Evolutionary conservation across 495 filamentous ascomycete species (phyloP), one percentile per base, ranked within the genome.

Genomic region (Xylaria longipes): DNA sequence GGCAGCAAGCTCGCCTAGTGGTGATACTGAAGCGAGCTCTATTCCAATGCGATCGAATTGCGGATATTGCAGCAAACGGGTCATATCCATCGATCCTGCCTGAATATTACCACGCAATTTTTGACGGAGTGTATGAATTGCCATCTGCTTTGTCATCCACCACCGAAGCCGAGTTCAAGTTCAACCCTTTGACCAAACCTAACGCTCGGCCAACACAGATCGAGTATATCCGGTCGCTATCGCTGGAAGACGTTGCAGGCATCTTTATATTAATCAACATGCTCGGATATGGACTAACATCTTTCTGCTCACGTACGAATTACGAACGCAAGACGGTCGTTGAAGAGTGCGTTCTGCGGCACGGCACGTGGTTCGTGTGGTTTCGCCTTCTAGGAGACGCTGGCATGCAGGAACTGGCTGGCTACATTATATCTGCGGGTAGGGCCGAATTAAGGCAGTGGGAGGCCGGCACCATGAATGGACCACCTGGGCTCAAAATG

Each of bases 351-450:
- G 52, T 76, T 5, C 37, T 78, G 1, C 58, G 72, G 11, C 72
- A 77, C 39, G 75, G 75, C n/a, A 71, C 74, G 3, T 77, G 73
- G 77, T 76, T 73, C n/a, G 45, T 71, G 1, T 73, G 70, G 65
- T 11, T 17, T 35, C 29, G 35, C 17, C 37, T 58, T 39, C 17
- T 11, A 5, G 35, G 35, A 14, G 22, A 29, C 3, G 33, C 35
- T 14, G 25, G 5, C 6, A 43, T 68, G 54, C 17, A 5, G 20
- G 54, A 69, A 29, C 22, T 69, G 54, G 22, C 37, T 1, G 14
- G 56, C 33, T 58, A 20, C 41, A 48, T 69, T 3, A 45, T 46
- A 27, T 48, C 37, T 5, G 67, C 67, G 14, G 67, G 67, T 6
- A 69, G 25, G 39, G 25, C 22, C 7, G 67, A 69, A 39, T 35